phyloP scores from a whole-genome alignment of 2,329 filamentous ascomycete species.

The Diaporthe longicolla region DNA sequence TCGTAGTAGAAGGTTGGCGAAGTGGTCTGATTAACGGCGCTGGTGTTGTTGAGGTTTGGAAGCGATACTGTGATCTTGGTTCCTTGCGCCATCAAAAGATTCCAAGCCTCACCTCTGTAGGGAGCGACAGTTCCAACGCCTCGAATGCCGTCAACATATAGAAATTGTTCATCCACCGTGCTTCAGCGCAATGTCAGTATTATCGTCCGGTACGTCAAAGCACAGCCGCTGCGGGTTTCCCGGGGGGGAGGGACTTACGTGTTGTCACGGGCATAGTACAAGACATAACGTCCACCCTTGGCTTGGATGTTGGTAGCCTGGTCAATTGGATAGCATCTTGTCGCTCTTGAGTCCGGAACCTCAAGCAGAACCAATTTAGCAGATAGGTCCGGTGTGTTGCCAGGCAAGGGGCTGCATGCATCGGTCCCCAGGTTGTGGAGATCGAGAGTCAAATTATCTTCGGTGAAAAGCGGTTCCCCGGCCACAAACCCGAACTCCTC shows the following conservation, averaged over 20 bases:
- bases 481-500: slow-evolving; percentile 22
- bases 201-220: background rate
- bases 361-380: slow-evolving; percentile 22
- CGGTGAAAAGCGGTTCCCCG: background rate
- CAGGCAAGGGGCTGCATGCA: slow-evolving; percentile 24
- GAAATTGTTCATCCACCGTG: slow-evolving; percentile 23
- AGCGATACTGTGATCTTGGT: slow-evolving; percentile 14
- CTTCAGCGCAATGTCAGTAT: background rate
- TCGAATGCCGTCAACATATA: slow-evolving; percentile 14
- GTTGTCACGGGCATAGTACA: slow-evolving; percentile 21
- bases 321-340: slow-evolving; percentile 15
- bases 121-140: slow-evolving; percentile 16
- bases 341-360: slow-evolving; percentile 10
- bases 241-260: background rate
- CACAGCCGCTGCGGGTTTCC: background rate
- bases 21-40: background rate
- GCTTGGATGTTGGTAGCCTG: slow-evolving; percentile 19
- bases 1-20: slow-evolving; percentile 17
- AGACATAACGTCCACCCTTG: slow-evolving; percentile 5
- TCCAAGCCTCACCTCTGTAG: slow-evolving; percentile 7
- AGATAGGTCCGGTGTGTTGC: slow-evolving; percentile 28
- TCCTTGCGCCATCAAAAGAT: slow-evolving; percentile 12
- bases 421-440: slow-evolving; percentile 12
- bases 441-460: background rate
- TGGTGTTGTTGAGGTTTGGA: slow-evolving; percentile 21